These are phyloP conservation scores for Cladosporium sp. DNA, from an alignment of 2,329 filamentous ascomycete genomes.

Conservation along the genomic window DNA sequence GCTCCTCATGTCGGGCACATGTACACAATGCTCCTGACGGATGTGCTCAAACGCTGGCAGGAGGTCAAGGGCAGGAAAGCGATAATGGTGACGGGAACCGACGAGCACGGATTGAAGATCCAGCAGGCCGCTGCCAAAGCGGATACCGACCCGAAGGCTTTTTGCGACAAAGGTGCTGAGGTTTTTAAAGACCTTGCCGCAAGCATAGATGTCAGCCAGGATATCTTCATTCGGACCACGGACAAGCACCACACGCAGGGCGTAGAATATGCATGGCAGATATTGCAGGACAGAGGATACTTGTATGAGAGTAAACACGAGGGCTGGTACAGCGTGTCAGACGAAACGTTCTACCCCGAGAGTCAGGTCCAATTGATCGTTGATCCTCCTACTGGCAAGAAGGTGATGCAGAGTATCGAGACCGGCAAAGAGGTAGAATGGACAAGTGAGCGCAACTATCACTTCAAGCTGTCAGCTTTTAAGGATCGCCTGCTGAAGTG, in stretches of 20 bases:
- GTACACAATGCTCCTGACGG: conserved; percentile 85
- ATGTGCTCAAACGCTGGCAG: conserved; percentile 91
- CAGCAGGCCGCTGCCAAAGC: conserved; percentile 76
- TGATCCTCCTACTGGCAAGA: conserved; percentile 75
- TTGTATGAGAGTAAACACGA: conserved; percentile 84
- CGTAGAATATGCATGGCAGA: conserved; percentile 84
- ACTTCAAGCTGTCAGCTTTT: conserved; percentile 84
- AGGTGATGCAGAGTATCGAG: conserved; percentile 71
- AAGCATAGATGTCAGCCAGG: conserved; percentile 66
- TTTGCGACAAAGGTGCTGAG: conserved; percentile 79
- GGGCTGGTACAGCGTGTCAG: conserved; percentile 95
- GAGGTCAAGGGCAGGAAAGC: conserved; percentile 67
- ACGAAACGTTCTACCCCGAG: conserved; percentile 92
- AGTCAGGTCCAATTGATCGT: conserved; percentile 68
- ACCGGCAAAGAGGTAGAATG: conserved; percentile 92
- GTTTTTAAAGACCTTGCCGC: conserved; percentile 73
- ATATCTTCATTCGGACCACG: conserved; percentile 91
- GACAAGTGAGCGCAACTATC: conserved; percentile 90
- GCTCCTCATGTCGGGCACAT: conserved; percentile 93
- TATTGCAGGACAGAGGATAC: conserved; percentile 69
- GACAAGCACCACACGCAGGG: conserved; percentile 75
- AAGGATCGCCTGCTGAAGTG: conserved; percentile 73
- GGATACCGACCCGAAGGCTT: conserved; percentile 69
- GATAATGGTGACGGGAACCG: conserved; percentile 82
- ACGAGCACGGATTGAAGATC: conserved; percentile 97